Base-by-base conservation (phyloP, 352 stramenopile species). In the Phytopythium kandeliae region DNA sequence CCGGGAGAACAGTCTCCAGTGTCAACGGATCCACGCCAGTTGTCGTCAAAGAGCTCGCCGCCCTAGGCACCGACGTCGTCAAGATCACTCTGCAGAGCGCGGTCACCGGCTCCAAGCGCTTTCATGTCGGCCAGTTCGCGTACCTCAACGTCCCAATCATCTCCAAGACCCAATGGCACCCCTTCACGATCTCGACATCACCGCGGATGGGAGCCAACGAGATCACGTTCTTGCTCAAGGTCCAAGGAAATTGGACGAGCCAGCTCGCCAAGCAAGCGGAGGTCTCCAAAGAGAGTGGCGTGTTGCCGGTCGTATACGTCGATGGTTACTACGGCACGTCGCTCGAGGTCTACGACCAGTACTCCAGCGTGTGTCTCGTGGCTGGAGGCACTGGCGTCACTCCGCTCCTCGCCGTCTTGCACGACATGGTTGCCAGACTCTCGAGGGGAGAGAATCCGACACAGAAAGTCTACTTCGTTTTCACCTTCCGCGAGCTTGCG, bases 81-180 rank as follows among this genome's bases (percentile, higher is more conserved):
- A 71, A 83, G 48, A 55, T 87, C 49, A 62, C 73, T 15, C 22
- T 87, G 5, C 54, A 52, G 42, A 60, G 68, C 0, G 63, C 61
- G 15, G 21, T 42, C 3, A 48, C 55, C 35, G 51, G 37, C 11
- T 60, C 55, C 3, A 60, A 57, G 0, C 49, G 55, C 31, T 87
- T 78, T 21, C 50, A 69, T 19, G 53, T 82, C 45, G 73, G 73
- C 0, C 70, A 83, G 37, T 79, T 85, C 43, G 63, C 84, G 28
- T 87, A 85, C 58, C 31, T 85, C 22, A 77, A 78, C 38, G 69
- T 81, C 8, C 76, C 70, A 0, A 47, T 51, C 24, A 71, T 87
- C 40, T 87, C 73, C 15, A 76, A 68, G 47, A 51, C 79, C 3
- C 69, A 86, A 35, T 86, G 75, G 72, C 75, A 86, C 34, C 61